Conservation (phyloP, 1,139 yeast species). For the Entelexis paramagnoliae region DNA sequence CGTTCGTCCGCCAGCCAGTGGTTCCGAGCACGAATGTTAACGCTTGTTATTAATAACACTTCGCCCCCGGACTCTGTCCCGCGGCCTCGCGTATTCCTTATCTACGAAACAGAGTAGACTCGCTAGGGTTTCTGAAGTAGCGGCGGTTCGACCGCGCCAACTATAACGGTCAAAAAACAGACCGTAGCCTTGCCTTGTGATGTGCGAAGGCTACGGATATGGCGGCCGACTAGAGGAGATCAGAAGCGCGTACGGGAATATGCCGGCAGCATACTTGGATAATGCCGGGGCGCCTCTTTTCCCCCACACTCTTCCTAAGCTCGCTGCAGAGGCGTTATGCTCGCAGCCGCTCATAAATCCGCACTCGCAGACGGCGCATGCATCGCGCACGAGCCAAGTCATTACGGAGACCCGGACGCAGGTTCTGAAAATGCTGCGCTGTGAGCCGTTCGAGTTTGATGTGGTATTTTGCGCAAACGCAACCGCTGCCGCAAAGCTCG, state of each 20-base stretch:
- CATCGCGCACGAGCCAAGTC: slow-evolving; percentile 27
- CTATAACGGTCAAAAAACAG: too few species aligned
- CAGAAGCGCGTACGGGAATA: slow-evolving; percentile 20
- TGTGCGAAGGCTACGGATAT: slow-evolving; percentile 4
- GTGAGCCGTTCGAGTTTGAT: slow-evolving; percentile 33
- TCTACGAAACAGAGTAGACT: not conserved
- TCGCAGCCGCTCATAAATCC: slow-evolving; percentile 34
- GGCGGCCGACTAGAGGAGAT: slow-evolving; percentile 15
- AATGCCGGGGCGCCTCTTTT: slow-evolving; percentile 37
- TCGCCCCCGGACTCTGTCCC: not conserved
- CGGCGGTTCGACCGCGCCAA: not conserved
- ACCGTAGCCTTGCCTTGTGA: not conserved
- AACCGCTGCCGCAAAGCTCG: slow-evolving; percentile 35
- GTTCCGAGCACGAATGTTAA: too few species aligned
- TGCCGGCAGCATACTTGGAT: slow-evolving; percentile 32
- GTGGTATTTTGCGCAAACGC: slow-evolving; percentile 36
- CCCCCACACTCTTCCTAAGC: slow-evolving; percentile 28
- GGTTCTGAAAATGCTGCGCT: slow-evolving; percentile 30
- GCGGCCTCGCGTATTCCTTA: not conserved
- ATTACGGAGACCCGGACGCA: slow-evolving; percentile 28
- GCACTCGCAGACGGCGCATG: slow-evolving; percentile 32
- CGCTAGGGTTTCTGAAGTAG: not conserved
- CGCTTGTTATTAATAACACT: too few species aligned
- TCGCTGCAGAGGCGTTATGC: slow-evolving; percentile 25
- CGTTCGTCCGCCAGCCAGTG: too few species aligned